Conservation (phyloP, 768 basidiomycete genomes). For the Suillus clintonianus region DNA sequence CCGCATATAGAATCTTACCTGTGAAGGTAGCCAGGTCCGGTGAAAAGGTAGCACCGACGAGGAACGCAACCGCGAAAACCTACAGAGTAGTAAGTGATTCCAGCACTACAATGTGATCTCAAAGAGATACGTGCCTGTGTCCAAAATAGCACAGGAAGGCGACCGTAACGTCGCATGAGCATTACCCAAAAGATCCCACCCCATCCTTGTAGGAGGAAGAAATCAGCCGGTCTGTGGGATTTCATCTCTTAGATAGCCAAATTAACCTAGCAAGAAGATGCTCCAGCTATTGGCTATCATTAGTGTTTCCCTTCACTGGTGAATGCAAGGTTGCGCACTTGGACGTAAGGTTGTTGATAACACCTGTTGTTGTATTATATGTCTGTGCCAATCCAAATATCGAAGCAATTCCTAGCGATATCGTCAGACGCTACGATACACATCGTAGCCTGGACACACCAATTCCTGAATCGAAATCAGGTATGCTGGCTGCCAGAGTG, state of each 20-base stretch:
- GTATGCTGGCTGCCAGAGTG: conserved; percentile 53
- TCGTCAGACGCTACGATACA: not conserved
- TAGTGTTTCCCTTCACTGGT: not conserved
- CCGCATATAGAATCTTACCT: conserved; percentile 30
- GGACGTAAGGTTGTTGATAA: conserved; percentile 54
- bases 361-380: conserved; percentile 45
- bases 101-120: not conserved
- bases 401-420: conserved; percentile 44
- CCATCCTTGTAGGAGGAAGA: conserved; percentile 22
- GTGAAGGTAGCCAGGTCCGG: conserved; percentile 49
- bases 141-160: conserved; percentile 33
- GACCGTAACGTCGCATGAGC: conserved; percentile 31
- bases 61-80: conserved; percentile 46
- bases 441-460: conserved; percentile 32
- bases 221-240: not conserved
- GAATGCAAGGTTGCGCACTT: conserved; percentile 24
- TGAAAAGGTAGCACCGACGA: conserved; percentile 53
- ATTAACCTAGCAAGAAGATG: conserved; percentile 45
- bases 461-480: conserved; percentile 55
- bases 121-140: conserved; percentile 16
- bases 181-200: conserved; percentile 32
- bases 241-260: not conserved
- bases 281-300: conserved; percentile 38
- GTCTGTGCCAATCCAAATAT: conserved; percentile 49
- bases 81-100: conserved; percentile 8